These are phyloP conservation scores for Fusarium humuli DNA, from an alignment of 2,329 filamentous ascomycete species.

Conservation along the genomic window DNA sequence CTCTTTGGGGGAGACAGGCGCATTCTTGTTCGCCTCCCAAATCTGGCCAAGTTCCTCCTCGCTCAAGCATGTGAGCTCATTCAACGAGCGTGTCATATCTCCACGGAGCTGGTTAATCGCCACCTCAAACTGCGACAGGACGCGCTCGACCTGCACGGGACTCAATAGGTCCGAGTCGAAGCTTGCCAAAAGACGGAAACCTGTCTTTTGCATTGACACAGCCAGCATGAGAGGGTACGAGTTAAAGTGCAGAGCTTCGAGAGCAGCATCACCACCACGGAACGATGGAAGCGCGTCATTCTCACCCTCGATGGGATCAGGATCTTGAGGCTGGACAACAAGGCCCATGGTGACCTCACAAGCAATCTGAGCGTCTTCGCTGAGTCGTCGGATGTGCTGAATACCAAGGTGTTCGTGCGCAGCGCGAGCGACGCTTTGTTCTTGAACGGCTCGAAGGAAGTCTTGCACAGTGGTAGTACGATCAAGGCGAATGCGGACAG, in stretches of 20 bases:
- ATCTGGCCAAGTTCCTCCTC: conserved; percentile 54
- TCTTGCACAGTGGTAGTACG: conserved; percentile 39
- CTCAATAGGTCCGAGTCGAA: conserved; percentile 70
- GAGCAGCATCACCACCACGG: conserved; percentile 65
- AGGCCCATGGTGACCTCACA: conserved; percentile 67
- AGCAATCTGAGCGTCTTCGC: conserved; percentile 62
- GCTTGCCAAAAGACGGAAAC: conserved; percentile 69
- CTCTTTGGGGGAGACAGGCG: conserved; percentile 26
- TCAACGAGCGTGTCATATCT: conserved; percentile 45
- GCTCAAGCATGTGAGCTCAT: conserved; percentile 52
- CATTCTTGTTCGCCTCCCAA: conserved; percentile 44
- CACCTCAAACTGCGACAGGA: conserved; percentile 63
- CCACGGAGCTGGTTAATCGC: conserved; percentile 63
- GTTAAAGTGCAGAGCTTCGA: conserved; percentile 68
- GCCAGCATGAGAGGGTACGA: conserved; percentile 73
- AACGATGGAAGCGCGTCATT: conserved; percentile 54
- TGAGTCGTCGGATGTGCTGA: conserved; percentile 55
- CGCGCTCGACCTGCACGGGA: conserved; percentile 62
- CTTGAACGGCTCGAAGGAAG: conserved; percentile 46
- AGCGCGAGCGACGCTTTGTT: conserved; percentile 42
- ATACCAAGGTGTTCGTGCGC: conserved; percentile 51
- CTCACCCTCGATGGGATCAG: conserved; percentile 15
- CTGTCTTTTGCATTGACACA: conserved; percentile 65
- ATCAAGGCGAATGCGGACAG: conserved; percentile 42
- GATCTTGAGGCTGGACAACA: conserved; percentile 60